These are phyloP conservation scores for Coniochaeta ligniaria DNA, from an alignment of 2,329 filamentous ascomycete genomes.

Conservation along the genomic window DNA sequence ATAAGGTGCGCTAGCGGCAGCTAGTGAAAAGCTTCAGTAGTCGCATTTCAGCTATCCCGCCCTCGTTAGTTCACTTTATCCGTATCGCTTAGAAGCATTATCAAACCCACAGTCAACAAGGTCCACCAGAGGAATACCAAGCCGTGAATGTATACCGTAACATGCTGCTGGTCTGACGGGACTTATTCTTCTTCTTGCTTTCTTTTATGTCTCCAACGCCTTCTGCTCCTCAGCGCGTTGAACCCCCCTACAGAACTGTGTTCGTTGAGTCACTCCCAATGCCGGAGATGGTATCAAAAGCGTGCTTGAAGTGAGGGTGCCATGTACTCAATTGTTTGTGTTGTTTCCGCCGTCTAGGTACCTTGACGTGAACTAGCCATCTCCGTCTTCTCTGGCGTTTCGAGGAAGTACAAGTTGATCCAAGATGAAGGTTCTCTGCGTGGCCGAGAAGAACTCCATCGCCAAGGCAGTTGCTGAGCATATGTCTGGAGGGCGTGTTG, in stretches of 20 bases:
- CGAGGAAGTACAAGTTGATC: not conserved
- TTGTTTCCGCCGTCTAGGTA: not conserved
- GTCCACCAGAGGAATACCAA: not conserved
- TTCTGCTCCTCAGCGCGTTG: not conserved
- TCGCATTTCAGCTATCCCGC: not conserved
- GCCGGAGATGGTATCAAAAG: not conserved
- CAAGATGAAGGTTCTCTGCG: constrained; percentile 46
- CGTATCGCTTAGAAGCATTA: not conserved
- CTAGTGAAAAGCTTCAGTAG: too few species aligned
- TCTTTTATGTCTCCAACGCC: not conserved
- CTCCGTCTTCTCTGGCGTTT: not conserved
- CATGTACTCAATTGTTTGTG: not conserved
- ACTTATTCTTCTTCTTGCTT: too few species aligned
- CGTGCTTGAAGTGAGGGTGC: not conserved
- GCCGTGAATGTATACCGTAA: not conserved
- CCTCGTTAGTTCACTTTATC: not conserved
- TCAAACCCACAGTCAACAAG: not conserved
- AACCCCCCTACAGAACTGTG: not conserved
- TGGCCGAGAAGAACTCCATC: constrained; percentile 75
- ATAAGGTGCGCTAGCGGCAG: too few species aligned
- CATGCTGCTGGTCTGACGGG: not conserved
- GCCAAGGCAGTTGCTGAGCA: constrained; percentile 90
- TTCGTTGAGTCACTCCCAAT: not conserved
- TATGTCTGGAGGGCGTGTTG: constrained; percentile 68
- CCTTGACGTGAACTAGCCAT: not conserved